Evolutionary conservation across 1,284 basidiomycete species (phyloP), one percentile per base, ranked within the genome.

Genomic region (Cutaneotrichosporon dermatis): DNA sequence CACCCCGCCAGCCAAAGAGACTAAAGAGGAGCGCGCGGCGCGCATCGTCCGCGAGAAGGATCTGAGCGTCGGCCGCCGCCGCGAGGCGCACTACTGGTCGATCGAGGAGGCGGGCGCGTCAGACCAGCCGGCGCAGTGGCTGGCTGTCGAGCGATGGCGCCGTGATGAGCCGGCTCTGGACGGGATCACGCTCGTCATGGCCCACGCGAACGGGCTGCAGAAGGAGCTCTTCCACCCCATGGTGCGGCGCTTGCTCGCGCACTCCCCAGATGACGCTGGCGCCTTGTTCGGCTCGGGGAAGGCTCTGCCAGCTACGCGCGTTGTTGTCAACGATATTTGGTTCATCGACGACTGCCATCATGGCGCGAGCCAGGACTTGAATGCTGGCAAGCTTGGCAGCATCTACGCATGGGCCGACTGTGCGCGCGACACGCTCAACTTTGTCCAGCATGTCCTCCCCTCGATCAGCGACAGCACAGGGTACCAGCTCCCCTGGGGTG

Each of bases 151-250:
- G 55, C 57, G 67, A 5, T 69, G 65, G 67, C 45, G 10, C 33
- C 54, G 65, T 34, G 58, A 64, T 6, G 33, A 39, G 9, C 57
- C 43, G 1, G 15, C 4, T n/a, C 66, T 54, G 39, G 65, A 65
- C 0, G 83, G 85, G 0, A 40, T 87, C 40, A 91, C 88, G 0
- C 76, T 92, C 46, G 82, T 92, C 58, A 77, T 88, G 44, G 83
- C 83, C 4, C 89, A 92, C 69, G 89, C 88, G 2, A 92, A 88
- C 73, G 90, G 90, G 7, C 85, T 92, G 66, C 84, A 85, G 61
- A 92, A 91, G 75, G 88, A 92, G 83, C 88, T 85, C 57, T 60
- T 82, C 68, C 86, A 89, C 68, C 83, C 86, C 0, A 82, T 82
- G 4, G 62, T 91, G 0, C 74, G 76, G 0, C 66, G 79, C 40